Evolutionary conservation across 1,284 basidiomycete species (phyloP).

Genomic region (Nidula niveotomentosa): DNA sequence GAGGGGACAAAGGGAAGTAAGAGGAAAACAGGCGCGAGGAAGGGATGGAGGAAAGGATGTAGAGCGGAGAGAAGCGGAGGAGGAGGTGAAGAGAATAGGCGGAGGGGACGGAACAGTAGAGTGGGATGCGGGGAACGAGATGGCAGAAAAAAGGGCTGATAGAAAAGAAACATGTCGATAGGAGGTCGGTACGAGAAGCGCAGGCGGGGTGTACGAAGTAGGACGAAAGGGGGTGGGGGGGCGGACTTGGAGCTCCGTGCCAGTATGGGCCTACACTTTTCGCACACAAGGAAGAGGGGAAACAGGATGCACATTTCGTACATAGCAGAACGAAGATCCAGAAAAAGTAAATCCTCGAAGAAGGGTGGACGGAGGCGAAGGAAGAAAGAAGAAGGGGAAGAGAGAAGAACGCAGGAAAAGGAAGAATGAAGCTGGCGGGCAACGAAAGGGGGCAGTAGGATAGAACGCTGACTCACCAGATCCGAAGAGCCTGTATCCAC

Average conservation of each 20-base stretch:
- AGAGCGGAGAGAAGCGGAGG: not conserved
- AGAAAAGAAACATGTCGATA: too few species aligned
- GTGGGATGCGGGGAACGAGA: too few species aligned
- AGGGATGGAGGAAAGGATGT: not conserved
- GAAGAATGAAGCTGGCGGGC: not conserved
- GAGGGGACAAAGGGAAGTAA: not conserved
- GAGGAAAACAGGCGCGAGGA: not conserved
- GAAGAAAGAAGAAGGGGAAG: not conserved
- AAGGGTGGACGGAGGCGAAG: not conserved
- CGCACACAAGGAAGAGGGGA: too few species aligned
- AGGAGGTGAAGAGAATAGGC: not conserved
- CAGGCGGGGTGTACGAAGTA: too few species aligned
- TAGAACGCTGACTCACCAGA: conserved; percentile 43
- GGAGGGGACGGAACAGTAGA: not conserved
- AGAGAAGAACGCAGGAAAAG: not conserved
- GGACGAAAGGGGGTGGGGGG: too few species aligned
- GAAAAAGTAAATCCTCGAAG: too few species aligned
- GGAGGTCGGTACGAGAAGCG: too few species aligned
- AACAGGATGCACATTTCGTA: too few species aligned
- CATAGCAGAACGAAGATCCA: too few species aligned
- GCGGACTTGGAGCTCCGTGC: too few species aligned
- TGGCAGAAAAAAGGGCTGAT: too few species aligned
- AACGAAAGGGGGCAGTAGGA: not conserved
- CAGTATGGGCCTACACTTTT: too few species aligned
- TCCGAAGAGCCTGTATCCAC: conserved; percentile 79